Base-by-base conservation (phyloP, 257 asterid genomes). In the Ophiorrhiza pumila region DNA sequence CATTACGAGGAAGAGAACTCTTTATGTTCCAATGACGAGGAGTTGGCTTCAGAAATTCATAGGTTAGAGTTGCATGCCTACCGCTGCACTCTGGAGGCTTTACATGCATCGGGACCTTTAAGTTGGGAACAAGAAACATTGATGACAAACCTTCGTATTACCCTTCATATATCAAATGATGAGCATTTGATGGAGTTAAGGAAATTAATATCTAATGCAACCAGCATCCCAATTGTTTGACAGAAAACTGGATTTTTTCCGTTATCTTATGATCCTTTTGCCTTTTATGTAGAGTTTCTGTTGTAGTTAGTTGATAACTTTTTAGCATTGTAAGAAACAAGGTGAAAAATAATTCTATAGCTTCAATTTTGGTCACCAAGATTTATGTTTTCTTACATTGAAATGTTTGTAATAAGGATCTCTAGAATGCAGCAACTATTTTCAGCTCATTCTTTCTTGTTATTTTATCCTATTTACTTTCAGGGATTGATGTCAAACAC, bases 41-140 rank as follows among this genome's bases (percentile, higher is more conserved):
- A 74, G 73, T 47, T 83, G 73, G 80, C 74, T 7, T 72, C 64
- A 25, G 83, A 72, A 76, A 74, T 81, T 64, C 88, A 75, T 71
- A 80, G 76, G 83, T 74, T 84, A 77, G 86, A 84, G 82, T 79
- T 84, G 84, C 77, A 79, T 79, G 88, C 88, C 55, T 84, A 84
- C 64, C 84, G 86, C 47, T 68, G 82, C 69, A 84, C 86, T 32
- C 66, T 84, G 84, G 84, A 71, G 85, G 88, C 86, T 55, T 79
- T 84, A 78, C 80, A 79, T 79, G 88, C 88, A 56, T 84, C 78
- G 22, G 88, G 88, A 71, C 88, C 88, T 42, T 77, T 84, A 73
- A 84, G 86, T 74, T 84, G 88, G 88, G 88, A 81, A 77, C 82
- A 81, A 59, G 88, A 84, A 81, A 65, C 84, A 34, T 71, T 84